Base-by-base conservation (phyloP, 352 stramenopile species). In the Hyaloperonospora brassicae region DNA sequence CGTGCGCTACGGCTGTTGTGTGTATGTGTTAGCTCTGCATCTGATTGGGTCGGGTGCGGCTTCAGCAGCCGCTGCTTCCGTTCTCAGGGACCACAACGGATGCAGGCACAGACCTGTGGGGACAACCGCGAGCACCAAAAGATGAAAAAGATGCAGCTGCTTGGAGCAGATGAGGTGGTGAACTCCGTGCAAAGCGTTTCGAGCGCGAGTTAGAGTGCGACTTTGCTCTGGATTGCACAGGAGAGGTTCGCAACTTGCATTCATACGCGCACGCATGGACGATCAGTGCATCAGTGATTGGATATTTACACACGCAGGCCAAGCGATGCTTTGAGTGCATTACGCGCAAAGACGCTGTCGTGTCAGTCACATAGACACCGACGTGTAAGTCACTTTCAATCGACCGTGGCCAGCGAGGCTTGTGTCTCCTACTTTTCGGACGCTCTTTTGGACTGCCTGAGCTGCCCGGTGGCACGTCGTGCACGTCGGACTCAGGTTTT, bases 141-240 rank as follows among this genome's bases (percentile, higher is more conserved):
- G 43, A 39, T 84, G 10, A 75, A 87, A 39, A 70, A 65, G 21
- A 71, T 89, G 64, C 79, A 81, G 36, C 36, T 70, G 25, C 75
- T 92, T 41, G 79, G 81, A 3, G 78, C 78, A 2, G 76, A 88
- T 47, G 68, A 85, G 34, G 77, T 89, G 5, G 62, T 92, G 1
- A 77, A 92, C 59, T 89, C 89, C 59, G 66, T 47, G 22, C 72
- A 77, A 66, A 88, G 14, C 64, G 55, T 0, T 92, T 89, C 50
- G 81, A 92, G 39, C 66, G 62, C 13, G 73, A 87, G 24, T 54
- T 89, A 34, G 81, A 88, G 47, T 88, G 84, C 54, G 81, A 92
- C 55, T 86, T 87, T 49, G 77, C 79, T 25, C 47, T 92, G 23
- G 81, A 92, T 52, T 87, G 75, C 64, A 89, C 81, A 0, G 73